Evolutionary conservation across 768 basidiomycete genomes (phyloP).

Genomic region (Lactarius deliciosus): DNA sequence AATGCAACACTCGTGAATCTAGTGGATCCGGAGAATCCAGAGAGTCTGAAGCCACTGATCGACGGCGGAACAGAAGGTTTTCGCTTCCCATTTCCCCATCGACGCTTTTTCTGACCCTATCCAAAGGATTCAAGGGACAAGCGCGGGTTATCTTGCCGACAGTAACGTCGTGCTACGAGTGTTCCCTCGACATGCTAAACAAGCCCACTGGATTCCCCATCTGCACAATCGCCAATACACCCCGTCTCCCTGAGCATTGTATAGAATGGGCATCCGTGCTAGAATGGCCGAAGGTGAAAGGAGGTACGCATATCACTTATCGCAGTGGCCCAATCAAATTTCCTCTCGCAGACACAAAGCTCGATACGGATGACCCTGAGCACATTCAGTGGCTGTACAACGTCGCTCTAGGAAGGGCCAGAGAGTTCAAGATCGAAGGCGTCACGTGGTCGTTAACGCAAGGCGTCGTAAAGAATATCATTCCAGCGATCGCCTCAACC

Average conservation of each 20-base stretch:
- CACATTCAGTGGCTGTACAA: conserved; percentile 94
- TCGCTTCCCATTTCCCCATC: conserved; percentile 8
- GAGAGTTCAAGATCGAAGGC: conserved; percentile 96
- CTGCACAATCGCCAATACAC: conserved; percentile 98
- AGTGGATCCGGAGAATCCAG: conserved; percentile 89
- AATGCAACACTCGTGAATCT: conserved; percentile 95
- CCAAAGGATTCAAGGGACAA: conserved; percentile 94
- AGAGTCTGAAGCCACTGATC: conserved; percentile 93
- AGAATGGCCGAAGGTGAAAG: conserved; percentile 94
- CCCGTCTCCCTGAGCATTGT: conserved; percentile 96
- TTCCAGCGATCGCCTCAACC: conserved; percentile 97
- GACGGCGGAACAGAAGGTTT: conserved; percentile 98
- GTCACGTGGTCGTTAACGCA: conserved; percentile 98
- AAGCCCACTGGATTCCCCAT: conserved; percentile 97
- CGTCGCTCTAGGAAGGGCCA: conserved; percentile 75
- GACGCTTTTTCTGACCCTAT: background rate
- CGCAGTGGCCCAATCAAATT: background rate
- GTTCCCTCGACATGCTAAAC: conserved; percentile 96
- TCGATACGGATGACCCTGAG: conserved; percentile 97
- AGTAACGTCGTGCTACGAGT: conserved; percentile 96
- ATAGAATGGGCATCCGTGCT: conserved; percentile 99
- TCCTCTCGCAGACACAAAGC: conserved; percentile 70
- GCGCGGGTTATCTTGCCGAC: conserved; percentile 96
- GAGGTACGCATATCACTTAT: conserved; percentile 52
- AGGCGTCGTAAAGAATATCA: conserved; percentile 99